Evolutionary conservation across 768 basidiomycete genomes (phyloP).

Genomic region (Serendipita indica): DNA sequence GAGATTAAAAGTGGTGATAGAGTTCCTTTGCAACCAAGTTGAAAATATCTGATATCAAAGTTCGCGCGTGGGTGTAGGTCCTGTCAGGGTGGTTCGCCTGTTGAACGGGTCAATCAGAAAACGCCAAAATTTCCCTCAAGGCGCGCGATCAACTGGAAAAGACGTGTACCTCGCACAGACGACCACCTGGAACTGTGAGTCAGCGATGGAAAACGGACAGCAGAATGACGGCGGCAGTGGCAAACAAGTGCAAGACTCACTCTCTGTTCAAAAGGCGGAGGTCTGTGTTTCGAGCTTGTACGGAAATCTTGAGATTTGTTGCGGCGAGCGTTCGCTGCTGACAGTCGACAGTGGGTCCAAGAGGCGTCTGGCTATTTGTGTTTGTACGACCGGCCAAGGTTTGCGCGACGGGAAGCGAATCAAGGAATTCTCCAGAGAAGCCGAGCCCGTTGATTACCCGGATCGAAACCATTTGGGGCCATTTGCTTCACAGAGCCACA

Average conservation of each 20-base stretch:
- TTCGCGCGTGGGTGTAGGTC: background rate
- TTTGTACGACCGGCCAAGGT: too few relatives aligned
- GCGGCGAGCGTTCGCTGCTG: background rate
- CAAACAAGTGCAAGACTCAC: slow-evolving; percentile 1
- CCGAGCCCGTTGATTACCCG: background rate
- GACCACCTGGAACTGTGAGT: slow-evolving; percentile 5
- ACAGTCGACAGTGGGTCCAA: too few relatives aligned
- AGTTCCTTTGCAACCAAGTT: background rate
- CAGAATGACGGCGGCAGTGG: background rate
- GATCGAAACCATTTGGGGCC: background rate
- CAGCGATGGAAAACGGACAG: background rate
- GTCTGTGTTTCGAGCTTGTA: slow-evolving; percentile 6
- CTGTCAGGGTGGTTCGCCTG: slow-evolving; percentile 9
- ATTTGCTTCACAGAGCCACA: background rate
- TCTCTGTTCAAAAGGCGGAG: slow-evolving; percentile 8
- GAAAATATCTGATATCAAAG: background rate
- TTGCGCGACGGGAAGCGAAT: background rate
- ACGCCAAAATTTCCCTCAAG: background rate
- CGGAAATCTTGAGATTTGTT: slow-evolving; percentile 8
- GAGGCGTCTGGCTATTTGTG: too few relatives aligned
- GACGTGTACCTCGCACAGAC: slow-evolving; percentile 8
- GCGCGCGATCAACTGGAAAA: background rate
- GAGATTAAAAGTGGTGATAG: background rate
- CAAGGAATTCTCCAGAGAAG: background rate
- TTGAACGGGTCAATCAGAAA: background rate